Evolutionary conservation across 1,284 basidiomycete species (phyloP).

Genomic region (Heterobasidion irregulare): DNA sequence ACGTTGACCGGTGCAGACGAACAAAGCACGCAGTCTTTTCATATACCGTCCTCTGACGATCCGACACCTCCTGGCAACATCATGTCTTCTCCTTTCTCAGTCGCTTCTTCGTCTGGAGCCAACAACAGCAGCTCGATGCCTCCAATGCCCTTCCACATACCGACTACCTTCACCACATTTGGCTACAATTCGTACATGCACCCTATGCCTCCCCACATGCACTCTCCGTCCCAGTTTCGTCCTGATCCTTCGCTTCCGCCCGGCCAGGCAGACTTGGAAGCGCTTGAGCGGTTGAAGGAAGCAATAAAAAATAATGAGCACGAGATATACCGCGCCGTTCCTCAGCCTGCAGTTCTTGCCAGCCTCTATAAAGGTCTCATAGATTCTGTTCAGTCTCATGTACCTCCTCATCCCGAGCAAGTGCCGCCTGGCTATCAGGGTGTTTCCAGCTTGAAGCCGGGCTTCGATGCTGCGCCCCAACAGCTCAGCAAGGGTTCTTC

Average conservation of each 20-base stretch:
- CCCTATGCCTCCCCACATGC: conserved; percentile 13
- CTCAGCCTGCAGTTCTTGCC: conserved; percentile 55
- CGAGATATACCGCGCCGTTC: conserved; percentile 54
- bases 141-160: conserved; percentile 12
- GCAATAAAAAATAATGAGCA: conserved; percentile 65
- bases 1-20: conserved; percentile 35
- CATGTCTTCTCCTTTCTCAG: conserved; percentile 23
- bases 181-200: conserved; percentile 21
- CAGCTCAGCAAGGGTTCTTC: conserved; percentile 8
- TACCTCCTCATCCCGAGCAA: conserved; percentile 37
- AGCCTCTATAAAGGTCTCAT: conserved; percentile 49
- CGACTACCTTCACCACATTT: conserved; percentile 15
- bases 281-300: conserved; percentile 62
- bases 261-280: conserved; percentile 53
- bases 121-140: conserved; percentile 3
- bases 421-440: conserved; percentile 7
- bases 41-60: conserved; percentile 39
- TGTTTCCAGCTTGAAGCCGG: neutral
- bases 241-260: conserved; percentile 14
- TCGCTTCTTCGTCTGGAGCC: conserved; percentile 17
- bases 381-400: conserved; percentile 14
- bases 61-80: conserved; percentile 19
- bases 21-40: conserved; percentile 21
- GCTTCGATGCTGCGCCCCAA: neutral
- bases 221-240: conserved; percentile 10